Percentiles rank a stretch among this genome's conserved stretches.
phyloP scores from a whole-genome alignment of 176 grass and related monocot genomes.

The Avena sativa region DNA sequence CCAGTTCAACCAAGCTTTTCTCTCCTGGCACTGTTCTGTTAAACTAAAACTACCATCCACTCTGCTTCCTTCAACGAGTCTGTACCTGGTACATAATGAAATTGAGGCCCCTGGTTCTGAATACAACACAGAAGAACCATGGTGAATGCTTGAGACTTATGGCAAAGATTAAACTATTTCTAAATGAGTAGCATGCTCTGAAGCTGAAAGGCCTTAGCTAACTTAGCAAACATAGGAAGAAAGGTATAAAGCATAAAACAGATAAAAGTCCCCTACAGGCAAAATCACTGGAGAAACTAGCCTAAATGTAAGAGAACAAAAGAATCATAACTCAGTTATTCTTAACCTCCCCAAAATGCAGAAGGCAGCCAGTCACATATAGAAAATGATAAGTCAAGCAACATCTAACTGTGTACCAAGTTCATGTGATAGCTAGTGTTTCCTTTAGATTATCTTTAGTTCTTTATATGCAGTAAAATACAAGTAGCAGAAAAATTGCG shows the following conservation, averaged over 20 bases:
- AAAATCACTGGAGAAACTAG: slow-evolving; percentile 16
- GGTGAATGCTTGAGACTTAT: slow-evolving; percentile 27
- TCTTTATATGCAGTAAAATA: slow-evolving; percentile 30
- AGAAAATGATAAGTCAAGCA: slow-evolving; percentile 30
- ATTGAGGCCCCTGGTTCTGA: not conserved
- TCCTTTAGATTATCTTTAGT: slow-evolving; percentile 28
- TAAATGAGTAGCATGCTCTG: not conserved
- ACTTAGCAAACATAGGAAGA: slow-evolving; percentile 10
- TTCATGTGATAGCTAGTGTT: slow-evolving; percentile 20
- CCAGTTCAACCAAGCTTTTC: not conserved
- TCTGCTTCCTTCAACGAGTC: slow-evolving; percentile 33
- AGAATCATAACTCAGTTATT: not conserved
- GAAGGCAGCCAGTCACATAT: not conserved
- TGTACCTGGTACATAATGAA: slow-evolving; percentile 15
- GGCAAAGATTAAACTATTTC: slow-evolving; percentile 8
- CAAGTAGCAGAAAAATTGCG: slow-evolving; percentile 9
- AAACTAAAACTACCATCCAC: slow-evolving; percentile 29
- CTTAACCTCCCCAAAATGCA: not conserved
- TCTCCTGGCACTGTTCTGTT: not conserved
- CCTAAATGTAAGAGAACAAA: slow-evolving; percentile 16
- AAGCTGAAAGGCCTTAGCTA: slow-evolving; percentile 2
- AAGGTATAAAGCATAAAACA: slow-evolving; percentile 2
- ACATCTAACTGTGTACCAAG: slow-evolving; percentile 36
- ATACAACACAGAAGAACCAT: slow-evolving; percentile 11
- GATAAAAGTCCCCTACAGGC: not conserved